Evolutionary conservation across 2,329 filamentous ascomycete genomes (phyloP).

Genomic region (Microdochium paspali): DNA sequence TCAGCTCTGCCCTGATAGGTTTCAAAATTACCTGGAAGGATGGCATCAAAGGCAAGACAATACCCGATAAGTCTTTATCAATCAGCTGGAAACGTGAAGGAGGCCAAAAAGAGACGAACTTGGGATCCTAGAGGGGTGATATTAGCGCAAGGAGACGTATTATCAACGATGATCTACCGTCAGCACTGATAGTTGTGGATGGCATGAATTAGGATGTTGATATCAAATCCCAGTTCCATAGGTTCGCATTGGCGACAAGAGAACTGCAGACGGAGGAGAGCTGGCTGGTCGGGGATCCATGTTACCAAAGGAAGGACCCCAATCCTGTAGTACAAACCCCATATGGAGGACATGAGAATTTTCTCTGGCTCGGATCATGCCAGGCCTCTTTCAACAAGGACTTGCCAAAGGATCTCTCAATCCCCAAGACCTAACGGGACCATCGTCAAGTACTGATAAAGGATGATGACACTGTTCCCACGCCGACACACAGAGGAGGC

Average conservation of each 20-base stretch:
- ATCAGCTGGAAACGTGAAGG: constrained; percentile 13
- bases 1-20: constrained; percentile 29
- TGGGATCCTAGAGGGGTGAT: constrained; percentile 28
- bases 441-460: background rate
- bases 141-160: constrained; percentile 24
- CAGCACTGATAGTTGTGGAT: constrained; percentile 31
- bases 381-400: background rate
- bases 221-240: constrained; percentile 19
- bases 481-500: background rate
- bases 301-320: background rate
- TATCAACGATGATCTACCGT: constrained; percentile 20
- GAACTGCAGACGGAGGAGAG: constrained; percentile 5
- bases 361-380: constrained; percentile 31
- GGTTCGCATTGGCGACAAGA: constrained; percentile 13
- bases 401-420: background rate
- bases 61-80: constrained; percentile 26
- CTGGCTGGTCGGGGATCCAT: background rate
- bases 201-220: constrained; percentile 34
- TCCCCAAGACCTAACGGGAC: background rate
- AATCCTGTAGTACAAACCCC: constrained; percentile 20
- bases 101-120: constrained; percentile 14
- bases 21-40: constrained; percentile 33
- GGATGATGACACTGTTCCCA: constrained; percentile 14
- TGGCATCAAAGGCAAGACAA: constrained; percentile 27
- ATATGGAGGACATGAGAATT: constrained; percentile 41